Evolutionary conservation across 225 moss, liverwort and hornwort species (phyloP).

Genomic region (Lunularia cruciata): DNA sequence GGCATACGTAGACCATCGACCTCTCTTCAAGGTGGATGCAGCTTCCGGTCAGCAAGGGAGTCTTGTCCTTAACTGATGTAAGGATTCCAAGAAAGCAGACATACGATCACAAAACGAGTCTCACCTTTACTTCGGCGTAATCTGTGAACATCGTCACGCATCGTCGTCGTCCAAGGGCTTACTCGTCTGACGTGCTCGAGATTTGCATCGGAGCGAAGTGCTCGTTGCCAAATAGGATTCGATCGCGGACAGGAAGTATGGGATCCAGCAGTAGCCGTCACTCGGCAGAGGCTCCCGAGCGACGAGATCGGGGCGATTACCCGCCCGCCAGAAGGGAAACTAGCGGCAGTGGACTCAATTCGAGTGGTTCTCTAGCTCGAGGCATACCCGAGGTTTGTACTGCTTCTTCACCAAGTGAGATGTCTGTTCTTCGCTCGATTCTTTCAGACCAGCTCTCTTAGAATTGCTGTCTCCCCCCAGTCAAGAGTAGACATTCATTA

Average conservation of each 20-base stretch:
- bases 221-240: neutral
- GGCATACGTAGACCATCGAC: neutral
- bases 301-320: slow-evolving; percentile 41
- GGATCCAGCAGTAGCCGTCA: slow-evolving; percentile 52
- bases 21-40: no score
- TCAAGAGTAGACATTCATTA: no score
- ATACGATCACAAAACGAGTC: neutral
- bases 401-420: neutral
- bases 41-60: neutral
- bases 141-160: neutral
- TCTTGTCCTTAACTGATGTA: neutral
- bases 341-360: slow-evolving; percentile 23
- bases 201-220: neutral
- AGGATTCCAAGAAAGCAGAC: slow-evolving; percentile 1
- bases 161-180: neutral
- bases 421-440: neutral
- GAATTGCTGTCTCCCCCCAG: neutral
- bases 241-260: slow-evolving; percentile 21
- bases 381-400: slow-evolving; percentile 31
- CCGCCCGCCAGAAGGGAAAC: slow-evolving; percentile 31
- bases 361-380: slow-evolving; percentile 13
- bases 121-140: no score
- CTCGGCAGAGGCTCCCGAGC: slow-evolving; percentile 24
- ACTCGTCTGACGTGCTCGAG: neutral
- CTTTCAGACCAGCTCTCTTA: neutral